Conservation (phyloP, 257 asterid species). For the Plantago elongata region DNA sequence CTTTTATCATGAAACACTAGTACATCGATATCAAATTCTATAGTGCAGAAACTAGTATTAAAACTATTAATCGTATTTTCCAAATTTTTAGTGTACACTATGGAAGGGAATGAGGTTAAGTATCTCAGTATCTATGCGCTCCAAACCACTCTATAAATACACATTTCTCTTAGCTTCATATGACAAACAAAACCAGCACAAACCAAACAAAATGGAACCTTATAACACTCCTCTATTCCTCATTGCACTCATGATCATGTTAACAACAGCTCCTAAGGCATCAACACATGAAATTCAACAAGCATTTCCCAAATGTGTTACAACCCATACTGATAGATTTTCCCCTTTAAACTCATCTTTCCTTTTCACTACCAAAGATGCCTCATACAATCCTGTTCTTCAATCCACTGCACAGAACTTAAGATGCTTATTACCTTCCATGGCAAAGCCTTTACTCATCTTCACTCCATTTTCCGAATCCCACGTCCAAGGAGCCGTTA, state of each 20-base stretch:
- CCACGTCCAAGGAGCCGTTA: conserved; percentile 15
- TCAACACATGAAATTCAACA: conserved; percentile 10
- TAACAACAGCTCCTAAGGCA: not conserved
- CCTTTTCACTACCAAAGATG: conserved; percentile 8
- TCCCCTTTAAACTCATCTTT: conserved; percentile 3
- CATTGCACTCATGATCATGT: not conserved
- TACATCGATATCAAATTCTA: no score
- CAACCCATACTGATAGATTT: not conserved
- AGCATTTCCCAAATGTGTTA: conserved; percentile 15
- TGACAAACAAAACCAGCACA: not conserved
- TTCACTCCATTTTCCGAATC: conserved; percentile 17
- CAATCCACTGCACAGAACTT: conserved; percentile 20
- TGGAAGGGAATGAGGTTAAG: no score
- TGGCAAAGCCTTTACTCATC: conserved; percentile 20
- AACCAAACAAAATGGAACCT: conserved; percentile 6
- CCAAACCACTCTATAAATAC: conserved; percentile 11
- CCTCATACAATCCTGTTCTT: conserved; percentile 9
- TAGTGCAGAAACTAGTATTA: no score
- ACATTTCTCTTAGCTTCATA: not conserved
- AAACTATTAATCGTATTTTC: no score
- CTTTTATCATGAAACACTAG: no score
- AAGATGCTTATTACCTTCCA: conserved; percentile 16
- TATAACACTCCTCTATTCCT: not conserved
- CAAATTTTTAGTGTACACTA: no score
- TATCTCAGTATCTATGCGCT: not conserved